A percentile compares a stretch with the other conserved stretches of the same genome.
Evolutionary conservation across 1,284 basidiomycete genomes (phyloP).

Genomic region (Leccinum fuscescens): DNA sequence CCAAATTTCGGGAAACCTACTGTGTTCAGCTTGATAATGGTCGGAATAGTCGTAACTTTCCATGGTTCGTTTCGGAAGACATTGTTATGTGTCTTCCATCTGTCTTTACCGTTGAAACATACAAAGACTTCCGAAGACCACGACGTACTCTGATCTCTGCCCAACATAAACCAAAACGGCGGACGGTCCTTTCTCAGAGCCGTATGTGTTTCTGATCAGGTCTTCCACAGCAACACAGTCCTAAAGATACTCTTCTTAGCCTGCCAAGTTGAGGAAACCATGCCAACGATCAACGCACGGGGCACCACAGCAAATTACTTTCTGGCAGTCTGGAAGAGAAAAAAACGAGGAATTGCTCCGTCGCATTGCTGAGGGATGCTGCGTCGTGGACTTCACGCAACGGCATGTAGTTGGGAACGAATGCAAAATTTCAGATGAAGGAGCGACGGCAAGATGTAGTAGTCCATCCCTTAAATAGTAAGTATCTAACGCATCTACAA

Average conservation of each 20-base stretch:
- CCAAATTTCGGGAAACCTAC: slow-evolving; percentile 43
- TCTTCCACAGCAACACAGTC: slow-evolving; percentile 72
- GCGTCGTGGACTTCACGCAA: slow-evolving; percentile 33
- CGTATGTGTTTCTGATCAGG: slow-evolving; percentile 58
- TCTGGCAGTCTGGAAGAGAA: slow-evolving; percentile 61
- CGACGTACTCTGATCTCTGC: slow-evolving; percentile 59
- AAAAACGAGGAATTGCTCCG: slow-evolving; percentile 61
- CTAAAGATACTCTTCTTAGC: slow-evolving; percentile 37
- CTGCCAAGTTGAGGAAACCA: slow-evolving; percentile 4
- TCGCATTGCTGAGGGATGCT: slow-evolving; percentile 37
- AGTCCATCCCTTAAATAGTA: slow-evolving; percentile 7
- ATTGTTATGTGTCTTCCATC: slow-evolving; percentile 69
- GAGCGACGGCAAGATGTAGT: slow-evolving; percentile 1
- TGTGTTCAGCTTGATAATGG: slow-evolving; percentile 66
- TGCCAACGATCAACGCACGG: slow-evolving; percentile 41
- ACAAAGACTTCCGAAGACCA: neutral
- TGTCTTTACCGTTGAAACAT: slow-evolving; percentile 30
- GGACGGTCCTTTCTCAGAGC: slow-evolving; percentile 49
- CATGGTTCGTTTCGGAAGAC: slow-evolving; percentile 64
- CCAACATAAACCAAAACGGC: slow-evolving; percentile 77
- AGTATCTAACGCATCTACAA: neutral
- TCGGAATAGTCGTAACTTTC: slow-evolving; percentile 67
- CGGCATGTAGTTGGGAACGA: slow-evolving; percentile 22
- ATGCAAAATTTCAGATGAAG: neutral
- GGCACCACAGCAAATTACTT: slow-evolving; percentile 55